Evolutionary conservation across 768 basidiomycete species (phyloP).

Genomic region (Leccinum ochraceum): DNA sequence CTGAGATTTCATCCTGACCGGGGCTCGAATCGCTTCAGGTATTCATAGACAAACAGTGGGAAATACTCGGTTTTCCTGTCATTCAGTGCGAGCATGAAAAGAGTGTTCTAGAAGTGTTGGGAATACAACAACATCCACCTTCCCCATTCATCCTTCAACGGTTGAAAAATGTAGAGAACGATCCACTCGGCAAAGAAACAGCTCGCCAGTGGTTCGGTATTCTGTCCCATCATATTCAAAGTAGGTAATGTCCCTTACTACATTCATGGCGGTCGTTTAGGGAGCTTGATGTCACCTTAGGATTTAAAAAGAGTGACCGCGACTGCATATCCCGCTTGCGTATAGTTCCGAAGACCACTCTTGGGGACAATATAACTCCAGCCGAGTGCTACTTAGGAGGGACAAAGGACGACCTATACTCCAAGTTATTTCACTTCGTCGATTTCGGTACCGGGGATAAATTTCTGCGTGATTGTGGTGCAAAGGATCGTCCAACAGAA

Average conservation of each 20-base stretch:
- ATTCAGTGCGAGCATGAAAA: too few relatives aligned
- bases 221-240: constrained; percentile 56
- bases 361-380: constrained; percentile 46
- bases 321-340: constrained; percentile 51
- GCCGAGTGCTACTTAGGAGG: constrained; percentile 55
- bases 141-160: constrained; percentile 53
- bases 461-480: constrained; percentile 83
- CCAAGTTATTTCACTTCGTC: constrained; percentile 48
- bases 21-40: too few relatives aligned
- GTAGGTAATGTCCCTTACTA: constrained; percentile 35
- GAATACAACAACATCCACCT: constrained; percentile 46
- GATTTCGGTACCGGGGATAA: constrained; percentile 81
- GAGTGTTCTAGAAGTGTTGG: too few relatives aligned
- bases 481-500: constrained; percentile 78
- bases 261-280: constrained; percentile 43
- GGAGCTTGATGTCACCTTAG: constrained; percentile 33
- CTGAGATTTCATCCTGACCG: too few relatives aligned
- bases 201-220: constrained; percentile 67
- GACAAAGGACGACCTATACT: constrained; percentile 55
- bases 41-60: too few relatives aligned
- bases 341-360: constrained; percentile 63
- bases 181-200: constrained; percentile 48
- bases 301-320: constrained; percentile 55
- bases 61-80: too few relatives aligned
- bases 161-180: constrained; percentile 40